A percentile compares a stretch with the other conserved stretches of the same genome.
Evolutionary conservation across 225 moss, liverwort and hornwort species (phyloP).

Genomic region (Bryum argenteum): DNA sequence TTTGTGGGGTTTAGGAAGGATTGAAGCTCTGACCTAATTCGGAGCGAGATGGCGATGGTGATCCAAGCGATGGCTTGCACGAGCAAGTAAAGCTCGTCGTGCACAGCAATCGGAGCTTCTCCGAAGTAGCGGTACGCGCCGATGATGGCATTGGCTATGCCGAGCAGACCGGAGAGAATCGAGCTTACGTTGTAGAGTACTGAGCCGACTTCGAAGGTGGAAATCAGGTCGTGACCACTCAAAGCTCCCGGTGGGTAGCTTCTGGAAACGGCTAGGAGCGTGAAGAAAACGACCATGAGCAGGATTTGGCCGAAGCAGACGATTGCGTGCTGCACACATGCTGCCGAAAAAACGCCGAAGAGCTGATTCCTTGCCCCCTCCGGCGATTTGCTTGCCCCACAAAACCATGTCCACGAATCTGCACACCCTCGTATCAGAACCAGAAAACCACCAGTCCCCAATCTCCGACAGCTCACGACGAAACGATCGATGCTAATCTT

Average conservation of each 20-base stretch:
- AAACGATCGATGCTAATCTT: too few species aligned
- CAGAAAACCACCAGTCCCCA: background rate
- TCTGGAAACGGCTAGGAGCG: slow-evolving; percentile 37
- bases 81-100: slow-evolving; percentile 37
- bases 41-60: slow-evolving; percentile 51
- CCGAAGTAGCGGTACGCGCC: slow-evolving; percentile 23
- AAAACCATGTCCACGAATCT: slow-evolving; percentile 61
- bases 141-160: slow-evolving; percentile 32
- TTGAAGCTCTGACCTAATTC: slow-evolving; percentile 36
- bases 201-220: slow-evolving; percentile 51
- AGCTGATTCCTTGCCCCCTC: slow-evolving; percentile 14
- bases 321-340: slow-evolving; percentile 53
- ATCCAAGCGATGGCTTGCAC: slow-evolving; percentile 61
- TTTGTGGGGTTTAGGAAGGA: background rate
- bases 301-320: slow-evolving; percentile 49
- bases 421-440: background rate
- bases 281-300: slow-evolving; percentile 43
- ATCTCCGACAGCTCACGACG: too few species aligned
- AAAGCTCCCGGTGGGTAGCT: slow-evolving; percentile 51
- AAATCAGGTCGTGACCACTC: slow-evolving; percentile 39
- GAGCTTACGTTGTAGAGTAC: slow-evolving; percentile 49
- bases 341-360: slow-evolving; percentile 3
- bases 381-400: slow-evolving; percentile 35
- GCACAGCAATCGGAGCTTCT: slow-evolving; percentile 14
- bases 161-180: slow-evolving; percentile 42